Evolutionary conservation across 2,329 filamentous ascomycete species (phyloP), one percentile per base, ranked within the genome.

Genomic region (Byssoonygena ceratinophila): DNA sequence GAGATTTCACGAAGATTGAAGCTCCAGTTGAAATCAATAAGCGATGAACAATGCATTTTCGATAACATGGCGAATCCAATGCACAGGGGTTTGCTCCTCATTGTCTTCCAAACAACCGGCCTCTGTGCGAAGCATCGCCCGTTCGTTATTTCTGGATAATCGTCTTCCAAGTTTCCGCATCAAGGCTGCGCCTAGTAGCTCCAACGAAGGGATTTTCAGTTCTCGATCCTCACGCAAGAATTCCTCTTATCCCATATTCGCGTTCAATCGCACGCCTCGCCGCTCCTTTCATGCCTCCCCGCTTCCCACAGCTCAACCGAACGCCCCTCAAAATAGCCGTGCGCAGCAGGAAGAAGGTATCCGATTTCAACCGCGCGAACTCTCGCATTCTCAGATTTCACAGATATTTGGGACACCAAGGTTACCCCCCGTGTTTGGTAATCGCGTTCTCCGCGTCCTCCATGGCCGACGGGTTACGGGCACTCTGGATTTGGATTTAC

Each of bases 401-500:
- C 52, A 46, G 23, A 67, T 72, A 20, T 71, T 71, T 25, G 67
- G 68, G 3, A 59, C 58, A 1, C 46, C 54, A 4, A 62, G 57
- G 16, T 47, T 71, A 4, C 61, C 65, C 1, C 50, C 59, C 1
- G 58, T 57, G 3, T 52, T 68, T 49, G 70, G 65, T 1, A 71
- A 71, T 51, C 66, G 68, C 11, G 57, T 68, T 16, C 57, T 73
- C 8, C 61, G 61, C 4, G 63, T 71, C 14, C 60, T 75, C 1
- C 72, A 75, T 48, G 65, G 63, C n/a, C 67, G 71, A 23, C 69
- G 73, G 20, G 52, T 71, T 14, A 60, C 65, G 31, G 73, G 73
- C 9, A 75, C 72, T 1, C 63, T 74, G 11, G 73, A 75, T 52
- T 59, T 71, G 12, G 65, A 69, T 16, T 61, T 75, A 4, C 70